Base-by-base conservation (phyloP, 1,284 basidiomycete species). In the Thelephora terrestris region DNA sequence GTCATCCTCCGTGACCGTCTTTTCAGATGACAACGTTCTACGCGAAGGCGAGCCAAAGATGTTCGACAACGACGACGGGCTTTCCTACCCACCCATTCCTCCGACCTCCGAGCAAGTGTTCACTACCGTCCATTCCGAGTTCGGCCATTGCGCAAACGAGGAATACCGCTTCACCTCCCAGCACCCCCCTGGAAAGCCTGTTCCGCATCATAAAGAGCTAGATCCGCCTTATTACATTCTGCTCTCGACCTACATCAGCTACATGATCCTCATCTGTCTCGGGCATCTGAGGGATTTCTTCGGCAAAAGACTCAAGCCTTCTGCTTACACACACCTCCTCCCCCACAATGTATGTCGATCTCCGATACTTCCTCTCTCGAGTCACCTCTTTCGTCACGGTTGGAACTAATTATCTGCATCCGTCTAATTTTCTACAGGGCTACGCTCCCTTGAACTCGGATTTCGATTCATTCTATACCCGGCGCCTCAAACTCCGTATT, bases 401-500 rank as follows among this genome's bases (percentile, higher is more conserved):
- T 10, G 29, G 12, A 32, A 14, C 29, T 32, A 10, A 32, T 32
- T 32, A 32, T 32, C 14, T 14, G 7, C 29, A 5, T 10, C 29
- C 29, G 4, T 32, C 14, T 3, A 12, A 32, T 17, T 35, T 35
- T 45, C 39, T 23, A 47, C 62, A 93, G 89, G 93, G 93, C 52
- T 96, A 97, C 62, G 96, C 95, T 1, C 89, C 96, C 12, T 76
- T 99, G 54, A 96, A 94, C 69, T 96, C 93, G 29, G 95, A 99
- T 66, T 99, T 98, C 59, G 96, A 99, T 69, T 98, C 94, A 25
- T 99, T 99, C 73, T 99, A 98, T 74, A 97, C 93, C 49, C 88
- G 95, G 51, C 85, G 94, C 7, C 78, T 99, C 57, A 99, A 99
- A 69, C 73, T 76, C 21, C 89, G 95, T 48, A 83, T 99, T 66